Percentiles rank a stretch among this genome's conserved stretches.
Conservation (phyloP, 495 filamentous ascomycete genomes). For the Hyaloscypha variabilis region DNA sequence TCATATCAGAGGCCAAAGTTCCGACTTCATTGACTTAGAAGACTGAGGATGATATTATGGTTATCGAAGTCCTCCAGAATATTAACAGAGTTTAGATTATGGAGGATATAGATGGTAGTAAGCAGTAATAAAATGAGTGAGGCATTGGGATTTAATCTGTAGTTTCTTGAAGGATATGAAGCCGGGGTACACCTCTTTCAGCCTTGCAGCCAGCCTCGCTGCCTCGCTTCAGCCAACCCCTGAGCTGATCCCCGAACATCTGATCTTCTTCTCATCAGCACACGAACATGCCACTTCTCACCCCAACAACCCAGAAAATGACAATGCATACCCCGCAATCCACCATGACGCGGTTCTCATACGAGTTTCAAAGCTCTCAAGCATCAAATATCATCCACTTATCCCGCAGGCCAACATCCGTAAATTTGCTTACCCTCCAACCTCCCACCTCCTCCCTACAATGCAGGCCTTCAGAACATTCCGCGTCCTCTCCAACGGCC, state of each 20-base stretch:
- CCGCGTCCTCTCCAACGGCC: slow-evolving; percentile 17
- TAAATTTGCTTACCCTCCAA: not conserved
- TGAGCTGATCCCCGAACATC: not conserved
- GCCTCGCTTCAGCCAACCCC: not conserved
- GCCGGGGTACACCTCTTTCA: not conserved
- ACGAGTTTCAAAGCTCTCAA: not conserved
- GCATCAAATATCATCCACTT: not conserved
- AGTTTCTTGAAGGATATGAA: too few species aligned
- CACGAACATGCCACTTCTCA: slow-evolving; percentile 1
- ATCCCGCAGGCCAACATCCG: not conserved
- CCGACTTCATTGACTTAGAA: too few species aligned
- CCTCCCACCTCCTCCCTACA: not conserved
- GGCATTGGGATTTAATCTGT: too few species aligned
- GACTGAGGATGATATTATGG: too few species aligned
- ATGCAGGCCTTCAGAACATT: slow-evolving; percentile 24
- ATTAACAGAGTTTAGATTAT: too few species aligned
- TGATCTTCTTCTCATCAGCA: not conserved
- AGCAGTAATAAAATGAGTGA: too few species aligned
- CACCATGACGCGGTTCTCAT: not conserved
- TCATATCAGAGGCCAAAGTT: too few species aligned
- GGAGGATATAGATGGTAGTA: too few species aligned
- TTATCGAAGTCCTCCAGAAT: too few species aligned
- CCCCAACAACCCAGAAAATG: not conserved
- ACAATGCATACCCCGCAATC: not conserved
- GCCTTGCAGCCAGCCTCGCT: not conserved